A percentile compares a stretch with the other conserved stretches of the same genome.
These are phyloP conservation scores for Debaryomyces hansenii DNA, from an alignment of 805 yeast genomes.

Conservation along the genomic window DNA sequence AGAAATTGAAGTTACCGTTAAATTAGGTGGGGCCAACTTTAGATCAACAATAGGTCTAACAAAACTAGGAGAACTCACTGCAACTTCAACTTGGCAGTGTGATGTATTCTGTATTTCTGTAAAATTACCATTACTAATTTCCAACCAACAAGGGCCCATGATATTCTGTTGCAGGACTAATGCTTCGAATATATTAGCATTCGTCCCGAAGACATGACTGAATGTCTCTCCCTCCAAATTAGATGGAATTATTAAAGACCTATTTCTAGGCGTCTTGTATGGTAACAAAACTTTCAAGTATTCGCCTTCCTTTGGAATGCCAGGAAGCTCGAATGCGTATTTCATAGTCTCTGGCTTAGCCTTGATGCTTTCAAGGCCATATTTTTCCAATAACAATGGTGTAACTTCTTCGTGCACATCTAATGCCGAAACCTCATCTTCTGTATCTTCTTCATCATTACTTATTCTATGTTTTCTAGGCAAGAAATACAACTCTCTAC, in stretches of 20 bases:
- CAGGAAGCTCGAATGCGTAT: slow-evolving; percentile 86
- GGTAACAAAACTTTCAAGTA: slow-evolving; percentile 81
- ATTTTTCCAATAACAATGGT: slow-evolving; percentile 61
- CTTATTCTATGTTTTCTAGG: slow-evolving; percentile 55
- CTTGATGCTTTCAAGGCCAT: slow-evolving; percentile 59
- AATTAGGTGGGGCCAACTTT: slow-evolving; percentile 54
- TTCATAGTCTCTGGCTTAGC: slow-evolving; percentile 73
- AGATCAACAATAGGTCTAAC: slow-evolving; percentile 50
- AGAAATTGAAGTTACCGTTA: slow-evolving; percentile 72
- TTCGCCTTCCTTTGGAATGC: slow-evolving; percentile 74
- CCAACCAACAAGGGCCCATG: slow-evolving; percentile 98
- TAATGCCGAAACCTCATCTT: slow-evolving; percentile 45
- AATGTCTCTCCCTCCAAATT: slow-evolving; percentile 76
- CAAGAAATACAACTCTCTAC: slow-evolving; percentile 72
- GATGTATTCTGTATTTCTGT: slow-evolving; percentile 60
- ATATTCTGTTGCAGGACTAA: slow-evolving; percentile 79
- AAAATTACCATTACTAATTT: slow-evolving; percentile 65
- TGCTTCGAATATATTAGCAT: slow-evolving; percentile 73
- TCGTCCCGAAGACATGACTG: slow-evolving; percentile 76
- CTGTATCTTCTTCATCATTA: slow-evolving; percentile 40
- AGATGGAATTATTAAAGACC: slow-evolving; percentile 51
- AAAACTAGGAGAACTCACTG: slow-evolving; percentile 48
- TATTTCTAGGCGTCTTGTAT: slow-evolving; percentile 59
- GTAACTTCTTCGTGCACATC: slow-evolving; percentile 80
- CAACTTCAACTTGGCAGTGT: slow-evolving; percentile 78